Evolutionary conservation across 2,329 filamentous ascomycete genomes (phyloP), one percentile per base, ranked within the genome.

Genomic region (Diatrype stigma): DNA sequence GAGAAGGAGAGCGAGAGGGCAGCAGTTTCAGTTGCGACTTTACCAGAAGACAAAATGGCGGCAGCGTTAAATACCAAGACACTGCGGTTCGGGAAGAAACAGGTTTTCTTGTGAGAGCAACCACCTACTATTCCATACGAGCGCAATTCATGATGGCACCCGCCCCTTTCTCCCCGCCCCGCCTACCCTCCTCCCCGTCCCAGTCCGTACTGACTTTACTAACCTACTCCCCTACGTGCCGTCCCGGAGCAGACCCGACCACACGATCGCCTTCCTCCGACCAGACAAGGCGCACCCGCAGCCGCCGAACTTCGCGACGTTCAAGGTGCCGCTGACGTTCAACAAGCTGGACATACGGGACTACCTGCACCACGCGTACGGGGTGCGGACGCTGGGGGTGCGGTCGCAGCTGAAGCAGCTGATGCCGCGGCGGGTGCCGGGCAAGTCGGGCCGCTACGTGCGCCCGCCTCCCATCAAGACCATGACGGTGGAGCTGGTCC

Each of bases 271-370:
- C 54, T 82, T 97, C 63, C 76, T 96, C 62, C 87, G 85, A 60
- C 71, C 78, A 52, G 82, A 84, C 28, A 78, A 81, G 59, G 81
- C 26, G 26, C 5, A 89, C 49, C 86, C n/a, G n/a, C n/a, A 61
- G 40, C 60, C 89, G 7, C 84, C 92, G 19, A 87, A 85, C 68
- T 90, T 89, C 68, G 94, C 93, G 56, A 87, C 85, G 63, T 99
- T 99, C 82, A 80, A 86, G 64, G 93, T 96, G 30, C 94, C 94
- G 11, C 80, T 97, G 61, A 85, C 82, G 62, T 91, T 96, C 78
- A 96, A 90, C 78, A 99, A 99, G 75, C 86, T 97, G 71, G 94
- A 99, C 70, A 75, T 99, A 40, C 89, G 91, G 70, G 92, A 96
- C 75, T 99, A 97, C 76, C 86, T 99, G 55, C 89, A 83, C 75